phyloP scores from a whole-genome alignment of 2,329 filamentous ascomycete genomes.

The Penicillium sp. region DNA sequence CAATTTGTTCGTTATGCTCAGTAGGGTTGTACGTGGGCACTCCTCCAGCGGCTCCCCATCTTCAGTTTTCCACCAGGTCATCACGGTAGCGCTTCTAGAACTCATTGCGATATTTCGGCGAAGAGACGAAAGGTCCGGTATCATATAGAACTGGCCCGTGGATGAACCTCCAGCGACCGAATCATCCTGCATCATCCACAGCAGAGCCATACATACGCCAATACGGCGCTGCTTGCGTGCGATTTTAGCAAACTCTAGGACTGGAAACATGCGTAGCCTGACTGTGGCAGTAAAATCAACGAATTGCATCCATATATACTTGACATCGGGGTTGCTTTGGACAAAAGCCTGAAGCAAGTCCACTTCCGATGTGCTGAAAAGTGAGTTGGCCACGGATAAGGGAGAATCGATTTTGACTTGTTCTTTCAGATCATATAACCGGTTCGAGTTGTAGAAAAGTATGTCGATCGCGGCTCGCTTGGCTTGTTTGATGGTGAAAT shows the following conservation, averaged over 20 bases:
- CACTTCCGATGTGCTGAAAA: slow-evolving; percentile 12
- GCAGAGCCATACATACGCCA: slow-evolving; percentile 66
- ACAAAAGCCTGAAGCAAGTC: slow-evolving; percentile 54
- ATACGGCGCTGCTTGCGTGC: slow-evolving; percentile 56
- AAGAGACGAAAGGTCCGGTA: slow-evolving; percentile 69
- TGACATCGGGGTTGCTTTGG: slow-evolving; percentile 55
- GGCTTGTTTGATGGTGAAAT: slow-evolving; percentile 66
- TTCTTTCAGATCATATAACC: slow-evolving; percentile 68
- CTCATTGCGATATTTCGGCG: slow-evolving; percentile 62
- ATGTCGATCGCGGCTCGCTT: slow-evolving; percentile 68
- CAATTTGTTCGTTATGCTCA: slow-evolving; percentile 59
- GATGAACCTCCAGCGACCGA: slow-evolving; percentile 56
- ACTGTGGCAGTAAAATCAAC: slow-evolving; percentile 75
- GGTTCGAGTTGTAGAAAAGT: slow-evolving; percentile 77
- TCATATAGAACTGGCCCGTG: slow-evolving; percentile 69
- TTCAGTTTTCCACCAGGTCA: slow-evolving; percentile 67
- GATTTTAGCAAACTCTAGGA: slow-evolving; percentile 59
- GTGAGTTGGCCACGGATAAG: slow-evolving; percentile 5
- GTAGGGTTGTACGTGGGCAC: slow-evolving; percentile 71
- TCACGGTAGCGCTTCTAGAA: slow-evolving; percentile 65
- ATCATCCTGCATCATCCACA: slow-evolving; percentile 73
- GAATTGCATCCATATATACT: slow-evolving; percentile 77
- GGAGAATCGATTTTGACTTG: slow-evolving; percentile 30
- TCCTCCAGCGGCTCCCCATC: slow-evolving; percentile 57
- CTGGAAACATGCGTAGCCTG: slow-evolving; percentile 70